Evolutionary conservation across 345 rosid genomes (phyloP).

Genomic region (Acer campestre): DNA sequence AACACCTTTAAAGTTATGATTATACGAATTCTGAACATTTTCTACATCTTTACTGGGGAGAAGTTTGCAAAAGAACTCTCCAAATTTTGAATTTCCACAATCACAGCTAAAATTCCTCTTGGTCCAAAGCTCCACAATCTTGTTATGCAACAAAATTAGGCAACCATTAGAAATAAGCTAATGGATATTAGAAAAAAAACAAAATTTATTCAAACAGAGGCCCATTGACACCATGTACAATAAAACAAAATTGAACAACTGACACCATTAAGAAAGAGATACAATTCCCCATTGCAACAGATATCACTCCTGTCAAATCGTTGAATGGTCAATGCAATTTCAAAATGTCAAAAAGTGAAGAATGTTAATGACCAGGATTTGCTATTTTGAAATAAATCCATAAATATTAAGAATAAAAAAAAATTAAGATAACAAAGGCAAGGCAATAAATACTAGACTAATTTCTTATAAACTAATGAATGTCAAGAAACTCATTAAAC

Average conservation of each 20-base stretch:
- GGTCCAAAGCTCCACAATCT: conserved; percentile 97
- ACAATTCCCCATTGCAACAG: background rate
- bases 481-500: background rate
- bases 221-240: background rate
- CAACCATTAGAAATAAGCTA: background rate
- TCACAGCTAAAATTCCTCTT: conserved; percentile 91
- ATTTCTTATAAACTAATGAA: background rate
- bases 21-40: conserved; percentile 74
- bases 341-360: background rate
- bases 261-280: background rate
- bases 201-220: background rate
- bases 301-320: background rate
- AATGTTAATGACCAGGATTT: background rate
- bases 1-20: conserved; percentile 89
- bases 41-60: conserved; percentile 70
- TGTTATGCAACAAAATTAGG: conserved; percentile 7
- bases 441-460: background rate
- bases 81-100: conserved; percentile 94
- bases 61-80: conserved; percentile 81
- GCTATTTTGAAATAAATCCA: background rate
- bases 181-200: background rate
- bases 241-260: background rate
- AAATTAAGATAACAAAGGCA: background rate
- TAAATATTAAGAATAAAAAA: background rate
- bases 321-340: background rate